Base-by-base conservation (phyloP, 768 basidiomycete genomes). In the Mycena amicta region DNA sequence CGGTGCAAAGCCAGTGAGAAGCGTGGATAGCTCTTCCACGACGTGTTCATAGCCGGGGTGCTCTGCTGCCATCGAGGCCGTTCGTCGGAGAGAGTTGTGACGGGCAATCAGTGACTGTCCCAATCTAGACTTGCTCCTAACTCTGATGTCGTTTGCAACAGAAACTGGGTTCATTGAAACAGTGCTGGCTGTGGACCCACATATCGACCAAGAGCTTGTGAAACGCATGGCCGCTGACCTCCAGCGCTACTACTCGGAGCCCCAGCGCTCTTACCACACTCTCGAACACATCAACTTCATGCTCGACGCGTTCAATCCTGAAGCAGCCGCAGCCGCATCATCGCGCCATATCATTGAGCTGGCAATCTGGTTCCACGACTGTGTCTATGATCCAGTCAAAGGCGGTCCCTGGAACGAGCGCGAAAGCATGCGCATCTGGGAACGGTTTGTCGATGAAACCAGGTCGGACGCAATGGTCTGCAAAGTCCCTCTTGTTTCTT, bases 1-100 rank as follows among this genome's bases (percentile, higher is more conserved):
- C 1, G 88, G 87, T 6, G 86, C 80, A 45, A 68, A 71, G 1
- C 68, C 69, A 5, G 75, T 71, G 20, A 80, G 56, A 16, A 81
- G 71, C 11, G 74, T 71, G 16, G 67, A 67, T 6, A 81, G 56
- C 52, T 79, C 77, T 22, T 40, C 45, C 2, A 45, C 54, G 46
- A 67, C 55, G 18, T 26, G 47, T 5, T 62, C 62, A 49, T 64
- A 65, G 41, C 66, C 65, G 45, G 67, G 53, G 18, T 56, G 26
- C 6, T 57, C 49, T 29, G 15, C 26, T 18, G 39, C 12, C 62
- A 60, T 60, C 22, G 12, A n/a, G n/a, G n/a, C n/a, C n/a, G n/a
- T n/a, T n/a, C 22, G 47, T 45, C 20, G 43, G 43, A 45, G 22
- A 37, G 33, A 37, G 18, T 8, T 8, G 33, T 37, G 11, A 37